Evolutionary conservation across 768 basidiomycete species (phyloP).

Genomic region (Lyophyllum shimeji): DNA sequence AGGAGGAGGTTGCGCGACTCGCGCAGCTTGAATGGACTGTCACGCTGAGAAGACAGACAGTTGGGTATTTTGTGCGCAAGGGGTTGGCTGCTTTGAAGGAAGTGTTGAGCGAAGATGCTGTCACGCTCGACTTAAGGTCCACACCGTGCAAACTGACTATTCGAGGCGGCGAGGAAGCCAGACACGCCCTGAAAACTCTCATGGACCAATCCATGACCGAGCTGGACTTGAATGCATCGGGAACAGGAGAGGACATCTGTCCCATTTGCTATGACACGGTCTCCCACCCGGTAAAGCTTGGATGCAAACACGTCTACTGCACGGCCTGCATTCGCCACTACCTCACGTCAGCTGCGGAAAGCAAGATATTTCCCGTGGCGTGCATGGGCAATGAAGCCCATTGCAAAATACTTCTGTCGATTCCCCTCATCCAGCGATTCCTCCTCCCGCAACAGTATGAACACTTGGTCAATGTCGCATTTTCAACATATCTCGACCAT

Average conservation of each 20-base stretch:
- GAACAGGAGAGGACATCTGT: slow-evolving; percentile 30
- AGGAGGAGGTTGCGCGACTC: slow-evolving; percentile 46
- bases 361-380: slow-evolving; percentile 53
- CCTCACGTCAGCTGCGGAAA: slow-evolving; percentile 39
- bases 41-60: slow-evolving; percentile 33
- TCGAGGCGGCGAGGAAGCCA: slow-evolving; percentile 56
- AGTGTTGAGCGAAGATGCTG: slow-evolving; percentile 52
- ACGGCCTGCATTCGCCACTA: slow-evolving; percentile 47
- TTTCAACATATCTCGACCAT: slow-evolving; percentile 51
- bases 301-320: slow-evolving; percentile 53
- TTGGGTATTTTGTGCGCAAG: slow-evolving; percentile 50
- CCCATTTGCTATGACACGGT: slow-evolving; percentile 54
- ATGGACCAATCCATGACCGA: slow-evolving; percentile 40
- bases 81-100: slow-evolving; percentile 53
- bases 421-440: slow-evolving; percentile 50
- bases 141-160: slow-evolving; percentile 42
- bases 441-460: slow-evolving; percentile 51
- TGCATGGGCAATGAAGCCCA: slow-evolving; percentile 62
- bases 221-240: neutral
- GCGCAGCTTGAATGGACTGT: slow-evolving; percentile 41
- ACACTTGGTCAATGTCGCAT: slow-evolving; percentile 53
- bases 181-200: slow-evolving; percentile 43
- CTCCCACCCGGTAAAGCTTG: slow-evolving; percentile 39
- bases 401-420: slow-evolving; percentile 55
- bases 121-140: slow-evolving; percentile 40